phyloP scores from a whole-genome alignment of 768 basidiomycete species.

The Russula dissimulans region DNA sequence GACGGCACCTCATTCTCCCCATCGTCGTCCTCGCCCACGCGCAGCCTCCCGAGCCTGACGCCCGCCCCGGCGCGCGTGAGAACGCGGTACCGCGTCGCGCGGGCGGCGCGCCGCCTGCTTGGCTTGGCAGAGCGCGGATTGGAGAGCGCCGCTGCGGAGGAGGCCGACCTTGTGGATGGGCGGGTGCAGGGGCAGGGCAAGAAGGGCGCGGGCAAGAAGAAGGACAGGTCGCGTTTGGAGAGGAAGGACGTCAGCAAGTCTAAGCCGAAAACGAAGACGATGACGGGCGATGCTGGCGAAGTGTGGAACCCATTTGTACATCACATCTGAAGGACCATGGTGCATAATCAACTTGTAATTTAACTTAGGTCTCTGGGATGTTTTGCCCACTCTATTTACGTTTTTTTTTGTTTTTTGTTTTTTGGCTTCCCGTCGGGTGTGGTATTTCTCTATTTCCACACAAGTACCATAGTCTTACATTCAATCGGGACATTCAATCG shows the following conservation, averaged over 20 bases:
- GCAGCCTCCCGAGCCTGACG: conserved; percentile 13
- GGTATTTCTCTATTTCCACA: background rate
- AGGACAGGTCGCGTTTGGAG: background rate
- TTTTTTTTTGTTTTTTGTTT: background rate
- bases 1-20: too few species aligned
- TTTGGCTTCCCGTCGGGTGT: too few species aligned
- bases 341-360: background rate
- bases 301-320: conserved; percentile 14
- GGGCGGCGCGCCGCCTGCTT: conserved; percentile 21
- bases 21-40: conserved; percentile 8
- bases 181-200: conserved; percentile 4
- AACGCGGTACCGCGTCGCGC: conserved; percentile 24
- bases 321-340: conserved; percentile 1
- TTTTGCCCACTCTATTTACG: background rate
- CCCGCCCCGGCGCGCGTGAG: conserved; percentile 23
- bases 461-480: background rate
- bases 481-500: background rate
- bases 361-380: background rate
- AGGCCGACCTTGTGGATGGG: conserved; percentile 13
- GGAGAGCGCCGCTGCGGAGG: conserved; percentile 22
- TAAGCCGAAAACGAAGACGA: background rate
- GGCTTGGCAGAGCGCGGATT: conserved; percentile 23
- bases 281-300: background rate
- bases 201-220: background rate
- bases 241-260: background rate